These are phyloP conservation scores for Ogataea pignaliae DNA, from an alignment of 805 yeast genomes.

Conservation along the genomic window DNA sequence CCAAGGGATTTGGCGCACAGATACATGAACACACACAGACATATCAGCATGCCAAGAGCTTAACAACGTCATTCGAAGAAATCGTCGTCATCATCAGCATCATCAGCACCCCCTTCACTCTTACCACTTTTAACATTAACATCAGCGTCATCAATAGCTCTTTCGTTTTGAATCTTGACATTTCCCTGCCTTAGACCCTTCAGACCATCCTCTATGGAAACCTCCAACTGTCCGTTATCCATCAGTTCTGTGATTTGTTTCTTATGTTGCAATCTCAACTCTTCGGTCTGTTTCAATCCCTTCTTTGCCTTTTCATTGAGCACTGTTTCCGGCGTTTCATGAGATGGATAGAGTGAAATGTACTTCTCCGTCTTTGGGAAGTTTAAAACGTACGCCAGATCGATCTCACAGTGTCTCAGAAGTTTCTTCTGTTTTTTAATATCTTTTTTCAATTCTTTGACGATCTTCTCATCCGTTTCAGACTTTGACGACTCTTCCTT, in stretches of 20 bases:
- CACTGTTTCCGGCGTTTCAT: constrained; percentile 29
- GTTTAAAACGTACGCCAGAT: constrained; percentile 67
- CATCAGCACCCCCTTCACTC: constrained; percentile 8
- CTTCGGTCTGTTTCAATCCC: constrained; percentile 42
- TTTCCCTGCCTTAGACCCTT: constrained; percentile 25
- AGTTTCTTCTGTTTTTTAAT: constrained; percentile 40
- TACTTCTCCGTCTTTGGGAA: constrained; percentile 81
- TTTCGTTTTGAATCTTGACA: constrained; percentile 8
- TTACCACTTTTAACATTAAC: constrained; percentile 9
- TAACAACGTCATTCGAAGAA: constrained; percentile 27
- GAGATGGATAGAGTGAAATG: constrained; percentile 65
- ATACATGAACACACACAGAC: background rate
- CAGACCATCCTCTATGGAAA: constrained; percentile 43
- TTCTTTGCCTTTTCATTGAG: constrained; percentile 32
- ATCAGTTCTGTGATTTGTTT: constrained; percentile 49
- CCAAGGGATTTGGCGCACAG: too few relatives aligned
- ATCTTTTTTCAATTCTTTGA: constrained; percentile 24
- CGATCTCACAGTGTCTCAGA: constrained; percentile 56
- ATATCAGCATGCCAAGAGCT: background rate
- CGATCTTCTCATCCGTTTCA: constrained; percentile 16
- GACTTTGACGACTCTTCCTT: constrained; percentile 1
- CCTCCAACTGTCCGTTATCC: constrained; percentile 50
- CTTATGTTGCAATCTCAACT: constrained; percentile 41
- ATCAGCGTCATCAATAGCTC: constrained; percentile 12
- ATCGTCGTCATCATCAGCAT: constrained; percentile 21